Conservation (phyloP, 1,284 basidiomycete genomes). For the Clitocybe nebularis region DNA sequence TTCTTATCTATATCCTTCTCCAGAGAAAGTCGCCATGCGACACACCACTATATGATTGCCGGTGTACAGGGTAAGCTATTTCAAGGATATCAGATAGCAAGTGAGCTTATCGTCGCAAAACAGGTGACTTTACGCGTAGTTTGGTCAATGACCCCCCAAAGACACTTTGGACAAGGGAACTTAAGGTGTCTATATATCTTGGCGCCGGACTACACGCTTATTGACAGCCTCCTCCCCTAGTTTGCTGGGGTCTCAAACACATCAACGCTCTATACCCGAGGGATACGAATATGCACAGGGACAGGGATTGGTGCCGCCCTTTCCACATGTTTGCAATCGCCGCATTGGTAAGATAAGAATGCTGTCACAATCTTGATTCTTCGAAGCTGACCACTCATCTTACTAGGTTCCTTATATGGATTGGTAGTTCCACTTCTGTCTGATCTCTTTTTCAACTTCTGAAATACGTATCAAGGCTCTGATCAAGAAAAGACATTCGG, state of each 20-base stretch:
- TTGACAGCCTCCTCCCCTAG: conserved; percentile 27
- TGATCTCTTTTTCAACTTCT: conserved; percentile 9
- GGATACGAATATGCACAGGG: conserved; percentile 74
- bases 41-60: conserved; percentile 74
- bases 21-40: conserved; percentile 64
- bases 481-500: conserved; percentile 78
- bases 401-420: conserved; percentile 73
- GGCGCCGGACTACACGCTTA: background rate
- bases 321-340: conserved; percentile 53
- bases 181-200: conserved; percentile 48
- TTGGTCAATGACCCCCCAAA: conserved; percentile 66
- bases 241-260: conserved; percentile 77
- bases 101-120: background rate
- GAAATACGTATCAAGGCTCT: conserved; percentile 41
- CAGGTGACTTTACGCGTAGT: conserved; percentile 68
- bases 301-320: conserved; percentile 75
- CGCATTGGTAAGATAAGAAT: conserved; percentile 20
- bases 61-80: conserved; percentile 59
- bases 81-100: background rate
- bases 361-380: background rate
- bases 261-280: conserved; percentile 68
- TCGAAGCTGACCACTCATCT: conserved; percentile 8
- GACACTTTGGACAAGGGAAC: conserved; percentile 66
- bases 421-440: conserved; percentile 37
- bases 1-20: too few species aligned